Evolutionary conservation across 108 stramenopile species (phyloP).

Genomic region (Ochromonas danica): DNA sequence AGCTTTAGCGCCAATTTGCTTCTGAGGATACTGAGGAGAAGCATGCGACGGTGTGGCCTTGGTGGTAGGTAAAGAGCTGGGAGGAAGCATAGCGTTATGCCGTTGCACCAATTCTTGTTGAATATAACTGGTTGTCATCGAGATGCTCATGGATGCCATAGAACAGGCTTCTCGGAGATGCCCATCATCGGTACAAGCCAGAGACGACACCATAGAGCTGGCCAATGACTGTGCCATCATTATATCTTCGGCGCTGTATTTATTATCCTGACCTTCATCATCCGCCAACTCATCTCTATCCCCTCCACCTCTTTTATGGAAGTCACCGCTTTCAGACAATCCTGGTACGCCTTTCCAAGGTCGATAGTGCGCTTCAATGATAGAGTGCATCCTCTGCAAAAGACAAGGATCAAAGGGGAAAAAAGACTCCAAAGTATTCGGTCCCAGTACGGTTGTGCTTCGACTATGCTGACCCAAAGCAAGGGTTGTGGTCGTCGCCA

Average conservation of each 20-base stretch:
- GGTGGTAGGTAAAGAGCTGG: too few species aligned
- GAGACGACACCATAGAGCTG: not conserved
- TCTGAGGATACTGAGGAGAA: too few species aligned
- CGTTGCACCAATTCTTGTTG: too few species aligned
- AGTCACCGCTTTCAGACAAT: not conserved
- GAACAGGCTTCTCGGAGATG: too few species aligned
- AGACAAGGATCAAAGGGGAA: conserved; percentile 97
- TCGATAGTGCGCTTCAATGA: conserved; percentile 75
- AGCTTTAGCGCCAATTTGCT: too few species aligned
- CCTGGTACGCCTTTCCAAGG: conserved; percentile 68
- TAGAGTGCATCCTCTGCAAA: conserved; percentile 68
- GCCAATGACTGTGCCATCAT: not conserved
- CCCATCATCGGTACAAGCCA: too few species aligned
- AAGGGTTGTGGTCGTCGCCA: too few species aligned
- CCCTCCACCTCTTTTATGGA: not conserved
- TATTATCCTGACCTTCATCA: not conserved
- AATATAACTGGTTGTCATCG: too few species aligned
- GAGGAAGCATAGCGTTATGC: too few species aligned
- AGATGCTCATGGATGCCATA: too few species aligned
- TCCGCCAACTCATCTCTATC: not conserved
- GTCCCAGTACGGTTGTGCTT: conserved; percentile 66
- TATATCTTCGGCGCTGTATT: not conserved
- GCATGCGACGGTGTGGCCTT: too few species aligned
- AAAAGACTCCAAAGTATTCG: conserved; percentile 87
- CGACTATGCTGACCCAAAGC: not conserved